A percentile compares a stretch with the other conserved stretches of the same genome.
phyloP scores from a whole-genome alignment of 495 filamentous ascomycete genomes.

The Aspergillus avenaceus region DNA sequence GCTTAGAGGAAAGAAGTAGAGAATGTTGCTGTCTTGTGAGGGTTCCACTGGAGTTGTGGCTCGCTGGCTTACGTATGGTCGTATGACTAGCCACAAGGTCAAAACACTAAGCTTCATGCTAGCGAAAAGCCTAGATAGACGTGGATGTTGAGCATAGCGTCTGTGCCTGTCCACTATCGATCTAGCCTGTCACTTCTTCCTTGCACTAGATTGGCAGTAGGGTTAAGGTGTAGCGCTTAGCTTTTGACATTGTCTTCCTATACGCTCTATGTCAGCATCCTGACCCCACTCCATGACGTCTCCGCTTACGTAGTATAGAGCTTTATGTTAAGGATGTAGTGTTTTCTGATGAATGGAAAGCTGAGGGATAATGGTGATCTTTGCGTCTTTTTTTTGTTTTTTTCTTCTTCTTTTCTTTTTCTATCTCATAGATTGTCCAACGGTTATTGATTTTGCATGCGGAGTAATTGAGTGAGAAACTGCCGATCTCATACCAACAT shows the following conservation, averaged over 20 bases:
- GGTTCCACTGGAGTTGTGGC: not conserved
- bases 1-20: constrained; percentile 7
- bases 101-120: constrained; percentile 1
- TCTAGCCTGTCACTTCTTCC: not conserved
- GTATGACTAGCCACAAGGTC: constrained; percentile 1
- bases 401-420: not conserved
- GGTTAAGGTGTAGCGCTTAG: constrained; percentile 1
- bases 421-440: not conserved
- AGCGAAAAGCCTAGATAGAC: not conserved
- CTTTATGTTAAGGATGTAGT: not conserved
- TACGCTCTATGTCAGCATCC: constrained; percentile 6
- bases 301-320: constrained; percentile 19
- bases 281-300: constrained; percentile 22
- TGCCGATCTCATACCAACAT: not conserved
- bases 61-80: constrained; percentile 6
- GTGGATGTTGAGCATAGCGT: not conserved
- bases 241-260: not conserved
- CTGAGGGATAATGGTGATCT: not conserved
- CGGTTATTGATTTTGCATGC: not conserved
- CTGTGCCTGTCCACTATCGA: not conserved
- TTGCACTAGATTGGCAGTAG: not conserved
- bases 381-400: not conserved
- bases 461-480: not conserved
- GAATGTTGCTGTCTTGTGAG: not conserved
- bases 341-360: not conserved